phyloP scores from a whole-genome alignment of 768 basidiomycete species.

The Calocera viscosa region DNA sequence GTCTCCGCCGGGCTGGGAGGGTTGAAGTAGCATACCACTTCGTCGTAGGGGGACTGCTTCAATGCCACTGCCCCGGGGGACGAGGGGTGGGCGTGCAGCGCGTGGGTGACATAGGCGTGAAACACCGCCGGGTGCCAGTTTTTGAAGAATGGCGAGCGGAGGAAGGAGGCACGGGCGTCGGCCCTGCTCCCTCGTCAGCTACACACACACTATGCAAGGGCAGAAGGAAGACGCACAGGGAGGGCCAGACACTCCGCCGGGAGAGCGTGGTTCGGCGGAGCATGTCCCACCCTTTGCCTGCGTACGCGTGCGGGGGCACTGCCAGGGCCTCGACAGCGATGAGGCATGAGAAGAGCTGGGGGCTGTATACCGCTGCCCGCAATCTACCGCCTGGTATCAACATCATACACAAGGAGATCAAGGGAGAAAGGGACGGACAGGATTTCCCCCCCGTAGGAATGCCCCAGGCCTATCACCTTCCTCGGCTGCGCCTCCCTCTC shows the following conservation, averaged over 20 bases:
- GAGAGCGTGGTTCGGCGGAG: constrained; percentile 37
- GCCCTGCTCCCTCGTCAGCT: constrained; percentile 32
- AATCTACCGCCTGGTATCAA: constrained; percentile 31
- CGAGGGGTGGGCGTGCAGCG: not conserved
- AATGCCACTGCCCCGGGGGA: not conserved
- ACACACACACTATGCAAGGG: not conserved
- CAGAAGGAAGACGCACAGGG: constrained; percentile 34
- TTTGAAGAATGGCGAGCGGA: constrained; percentile 48
- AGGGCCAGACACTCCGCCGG: constrained; percentile 52
- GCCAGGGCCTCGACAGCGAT: constrained; percentile 73
- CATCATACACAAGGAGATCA: no score
- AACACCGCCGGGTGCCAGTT: constrained; percentile 58
- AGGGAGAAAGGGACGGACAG: constrained; percentile 37
- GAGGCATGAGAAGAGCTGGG: constrained; percentile 56
- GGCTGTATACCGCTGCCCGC: constrained; percentile 51
- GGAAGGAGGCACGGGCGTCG: constrained; percentile 43
- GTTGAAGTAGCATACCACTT: not conserved
- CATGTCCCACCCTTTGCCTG: not conserved
- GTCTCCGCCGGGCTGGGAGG: constrained; percentile 26
- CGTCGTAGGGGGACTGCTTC: constrained; percentile 1
- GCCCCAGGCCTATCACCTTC: constrained; percentile 53
- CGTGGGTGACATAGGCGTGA: constrained; percentile 43
- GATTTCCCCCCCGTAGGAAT: constrained; percentile 73
- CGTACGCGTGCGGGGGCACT: constrained; percentile 16
- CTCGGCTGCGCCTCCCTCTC: not conserved